Conservation (phyloP, 768 basidiomycete genomes). For the Suillus ampliporus region DNA sequence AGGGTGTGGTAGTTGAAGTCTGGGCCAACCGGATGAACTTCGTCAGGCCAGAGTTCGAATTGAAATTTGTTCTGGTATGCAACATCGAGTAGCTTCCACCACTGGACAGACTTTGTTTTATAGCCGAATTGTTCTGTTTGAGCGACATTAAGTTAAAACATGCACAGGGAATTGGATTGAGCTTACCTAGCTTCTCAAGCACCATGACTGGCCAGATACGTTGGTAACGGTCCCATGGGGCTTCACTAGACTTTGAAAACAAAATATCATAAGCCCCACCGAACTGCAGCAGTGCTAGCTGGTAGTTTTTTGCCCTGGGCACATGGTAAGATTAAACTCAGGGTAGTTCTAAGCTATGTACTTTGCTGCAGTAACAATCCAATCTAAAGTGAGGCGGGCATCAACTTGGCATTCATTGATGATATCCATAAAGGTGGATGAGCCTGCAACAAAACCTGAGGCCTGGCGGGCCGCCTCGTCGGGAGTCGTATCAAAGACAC, state of each 20-base stretch:
- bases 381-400: neutral
- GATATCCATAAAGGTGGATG: neutral
- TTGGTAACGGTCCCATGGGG: neutral
- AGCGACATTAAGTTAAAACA: neutral
- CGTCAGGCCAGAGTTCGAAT: neutral
- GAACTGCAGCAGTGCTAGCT: neutral
- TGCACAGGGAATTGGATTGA: neutral
- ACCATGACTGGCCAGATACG: neutral
- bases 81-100: neutral
- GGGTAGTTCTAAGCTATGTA: neutral
- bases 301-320: neutral
- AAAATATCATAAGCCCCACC: neutral
- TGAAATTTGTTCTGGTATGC: neutral
- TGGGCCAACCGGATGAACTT: neutral
- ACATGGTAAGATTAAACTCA: neutral
- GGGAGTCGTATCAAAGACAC: neutral
- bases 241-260: neutral
- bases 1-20: neutral
- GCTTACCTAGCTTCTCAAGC: constrained; percentile 1
- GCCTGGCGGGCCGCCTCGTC: neutral
- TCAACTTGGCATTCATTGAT: neutral
- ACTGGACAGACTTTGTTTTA: neutral
- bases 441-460: neutral
- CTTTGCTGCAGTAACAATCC: neutral
- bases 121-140: neutral